These are phyloP conservation scores for Termitomyces bulborhizus DNA, from an alignment of 768 basidiomycete species.

Conservation along the genomic window DNA sequence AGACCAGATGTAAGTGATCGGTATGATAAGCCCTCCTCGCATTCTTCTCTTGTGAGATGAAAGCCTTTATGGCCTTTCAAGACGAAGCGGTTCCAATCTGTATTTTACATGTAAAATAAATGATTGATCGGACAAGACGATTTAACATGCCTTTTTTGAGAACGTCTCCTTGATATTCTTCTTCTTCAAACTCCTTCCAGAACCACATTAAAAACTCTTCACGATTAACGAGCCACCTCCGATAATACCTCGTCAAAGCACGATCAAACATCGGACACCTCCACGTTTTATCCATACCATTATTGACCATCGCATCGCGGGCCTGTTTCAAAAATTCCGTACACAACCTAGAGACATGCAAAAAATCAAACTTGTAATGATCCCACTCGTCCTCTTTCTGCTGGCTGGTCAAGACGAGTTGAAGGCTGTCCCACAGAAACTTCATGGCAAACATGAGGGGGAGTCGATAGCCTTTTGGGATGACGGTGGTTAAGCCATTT, in stretches of 20 bases:
- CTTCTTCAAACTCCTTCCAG: conserved; percentile 35
- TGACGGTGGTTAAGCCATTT: conserved; percentile 14
- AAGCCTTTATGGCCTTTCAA: conserved; percentile 37
- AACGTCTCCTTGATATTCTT: conserved; percentile 32
- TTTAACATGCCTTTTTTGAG: conserved; percentile 27
- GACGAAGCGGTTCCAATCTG: conserved; percentile 34
- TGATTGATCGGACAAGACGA: too few species aligned
- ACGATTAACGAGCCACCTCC: conserved; percentile 34
- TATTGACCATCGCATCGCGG: conserved; percentile 18
- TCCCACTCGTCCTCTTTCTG: conserved; percentile 33
- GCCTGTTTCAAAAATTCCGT: conserved; percentile 28
- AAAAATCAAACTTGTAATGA: conserved; percentile 33
- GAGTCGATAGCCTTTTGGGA: conserved; percentile 35
- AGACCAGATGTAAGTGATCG: not conserved
- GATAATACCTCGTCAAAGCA: conserved; percentile 33
- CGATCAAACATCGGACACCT: conserved; percentile 36
- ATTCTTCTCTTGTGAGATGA: conserved; percentile 28
- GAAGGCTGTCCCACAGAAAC: conserved; percentile 36
- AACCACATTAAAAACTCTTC: conserved; percentile 32
- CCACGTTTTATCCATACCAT: conserved; percentile 30
- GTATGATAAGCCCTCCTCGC: not conserved
- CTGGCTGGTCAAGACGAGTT: conserved; percentile 31
- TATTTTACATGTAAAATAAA: too few species aligned
- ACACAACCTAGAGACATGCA: conserved; percentile 36
- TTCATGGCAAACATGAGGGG: conserved; percentile 40